phyloP scores from a whole-genome alignment of 257 asterid genomes.

The Verbascum thapsus region DNA sequence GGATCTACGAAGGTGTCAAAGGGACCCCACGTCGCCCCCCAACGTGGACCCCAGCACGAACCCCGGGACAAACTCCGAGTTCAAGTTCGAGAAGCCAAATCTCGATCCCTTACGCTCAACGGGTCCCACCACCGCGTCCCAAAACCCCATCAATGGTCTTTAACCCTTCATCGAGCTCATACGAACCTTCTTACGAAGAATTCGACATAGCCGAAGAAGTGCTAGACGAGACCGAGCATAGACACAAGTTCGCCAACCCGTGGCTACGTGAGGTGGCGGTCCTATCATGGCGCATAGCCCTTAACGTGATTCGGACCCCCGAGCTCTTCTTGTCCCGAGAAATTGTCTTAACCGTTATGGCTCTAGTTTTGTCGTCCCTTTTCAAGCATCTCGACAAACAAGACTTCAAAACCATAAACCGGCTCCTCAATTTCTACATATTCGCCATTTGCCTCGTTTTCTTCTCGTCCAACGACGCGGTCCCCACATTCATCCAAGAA shows the following conservation, averaged over 20 bases:
- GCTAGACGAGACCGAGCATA: conserved; percentile 67
- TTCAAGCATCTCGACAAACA: conserved; percentile 45
- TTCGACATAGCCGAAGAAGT: conserved; percentile 50
- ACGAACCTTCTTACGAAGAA: conserved; percentile 48
- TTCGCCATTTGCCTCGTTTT: conserved; percentile 73
- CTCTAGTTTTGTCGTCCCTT: conserved; percentile 65
- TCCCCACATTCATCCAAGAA: conserved; percentile 88
- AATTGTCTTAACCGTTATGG: conserved; percentile 76
- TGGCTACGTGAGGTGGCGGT: conserved; percentile 80
- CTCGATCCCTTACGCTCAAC: conserved; percentile 37
- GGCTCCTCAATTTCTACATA: conserved; percentile 78
- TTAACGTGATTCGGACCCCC: conserved; percentile 78
- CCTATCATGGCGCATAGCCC: conserved; percentile 78
- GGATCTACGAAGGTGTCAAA: conserved; percentile 75
- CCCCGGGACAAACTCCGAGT: conserved; percentile 54
- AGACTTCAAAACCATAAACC: conserved; percentile 58
- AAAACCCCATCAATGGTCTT: conserved; percentile 38
- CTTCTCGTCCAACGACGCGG: conserved; percentile 88
- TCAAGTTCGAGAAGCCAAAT: conserved; percentile 44
- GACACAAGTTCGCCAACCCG: conserved; percentile 71
- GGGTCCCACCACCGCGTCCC: conserved; percentile 32
- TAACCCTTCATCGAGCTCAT: conserved; percentile 42
- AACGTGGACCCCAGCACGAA: conserved; percentile 74
- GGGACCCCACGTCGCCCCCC: conserved; percentile 79
- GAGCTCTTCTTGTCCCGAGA: conserved; percentile 81